Base-by-base conservation (phyloP, 441 rosid genomes). In the Flueggea neowawraea region DNA sequence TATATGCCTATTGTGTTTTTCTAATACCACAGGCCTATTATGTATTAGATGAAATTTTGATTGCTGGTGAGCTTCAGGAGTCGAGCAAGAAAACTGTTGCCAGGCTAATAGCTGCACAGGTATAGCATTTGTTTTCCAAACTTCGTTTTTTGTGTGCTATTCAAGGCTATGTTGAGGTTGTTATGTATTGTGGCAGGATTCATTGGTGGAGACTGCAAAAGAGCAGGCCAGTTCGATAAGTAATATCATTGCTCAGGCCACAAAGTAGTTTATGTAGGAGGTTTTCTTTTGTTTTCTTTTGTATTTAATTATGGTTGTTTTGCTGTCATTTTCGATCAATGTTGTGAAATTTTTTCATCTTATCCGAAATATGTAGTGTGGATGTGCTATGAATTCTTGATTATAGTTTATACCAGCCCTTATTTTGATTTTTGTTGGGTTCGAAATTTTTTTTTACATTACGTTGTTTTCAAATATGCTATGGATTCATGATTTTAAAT, bases 1-100 rank as follows among this genome's bases (percentile, higher is more conserved):
- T 1, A 28, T 16, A 10, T 12, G 28, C 28, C 28, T 41, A 5
- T 58, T 44, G 2, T 60, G 28, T 11, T 64, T 43, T 63, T 55
- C 63, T 63, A 15, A 57, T 51, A 43, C 69, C 39, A 48, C 56
- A 88, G 96, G 96, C 94, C 31, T 87, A 89, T 57, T 85, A 87
- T 63, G 66, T 85, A 79, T 65, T 89, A 84, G 96, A 89, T 69
- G 96, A 89, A 74, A 69, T 89, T 61, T 70, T 95, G 80, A 84
- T 95, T 57, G 99, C 97, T 6, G 99, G 99, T 2, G 97, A 95
- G 70, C 97, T 95, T 70, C 99, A 95, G 79, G 99, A 92, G 72
- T 71, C 99, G 0, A 95, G 99, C 91, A 92, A 95, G 91, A 95
- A 90, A 75, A 90, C 89, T 16, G 83, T 92, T 47, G 93, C 96